phyloP scores from a whole-genome alignment of 768 basidiomycete genomes.

The Suillus decipiens region DNA sequence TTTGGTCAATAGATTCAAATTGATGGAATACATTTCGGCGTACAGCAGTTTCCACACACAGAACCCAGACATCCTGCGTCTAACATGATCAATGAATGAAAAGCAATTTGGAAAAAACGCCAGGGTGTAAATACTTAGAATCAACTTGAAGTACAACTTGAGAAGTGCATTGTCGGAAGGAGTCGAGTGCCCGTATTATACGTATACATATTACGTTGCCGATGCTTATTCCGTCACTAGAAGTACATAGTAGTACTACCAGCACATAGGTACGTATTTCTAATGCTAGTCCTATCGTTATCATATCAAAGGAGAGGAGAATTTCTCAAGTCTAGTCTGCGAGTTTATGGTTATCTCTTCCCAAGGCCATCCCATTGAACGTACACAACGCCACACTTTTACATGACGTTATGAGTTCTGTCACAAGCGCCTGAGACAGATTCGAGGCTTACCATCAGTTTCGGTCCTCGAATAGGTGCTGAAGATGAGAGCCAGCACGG shows the following conservation, averaged over 20 bases:
- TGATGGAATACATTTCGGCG: conserved; percentile 3
- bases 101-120: not conserved
- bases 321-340: not conserved
- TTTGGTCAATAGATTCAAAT: not conserved
- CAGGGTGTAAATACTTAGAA: not conserved
- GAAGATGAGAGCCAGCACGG: not conserved
- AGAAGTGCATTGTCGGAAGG: not conserved
- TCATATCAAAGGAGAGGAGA: not conserved
- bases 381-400: not conserved
- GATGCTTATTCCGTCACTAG: not conserved
- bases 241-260: no score
- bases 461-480: not conserved
- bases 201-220: not conserved
- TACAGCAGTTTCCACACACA: conserved; percentile 25
- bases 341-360: not conserved
- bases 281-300: not conserved
- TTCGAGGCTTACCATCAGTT: not conserved
- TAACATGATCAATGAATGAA: conserved; percentile 6
- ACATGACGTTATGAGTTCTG: not conserved
- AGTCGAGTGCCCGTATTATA: not conserved
- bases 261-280: not conserved
- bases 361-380: not conserved
- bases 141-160: not conserved
- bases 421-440: not conserved
- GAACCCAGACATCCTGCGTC: not conserved